Base-by-base conservation (phyloP, 1,284 basidiomycete species). In the Ganoderma resinaceum region DNA sequence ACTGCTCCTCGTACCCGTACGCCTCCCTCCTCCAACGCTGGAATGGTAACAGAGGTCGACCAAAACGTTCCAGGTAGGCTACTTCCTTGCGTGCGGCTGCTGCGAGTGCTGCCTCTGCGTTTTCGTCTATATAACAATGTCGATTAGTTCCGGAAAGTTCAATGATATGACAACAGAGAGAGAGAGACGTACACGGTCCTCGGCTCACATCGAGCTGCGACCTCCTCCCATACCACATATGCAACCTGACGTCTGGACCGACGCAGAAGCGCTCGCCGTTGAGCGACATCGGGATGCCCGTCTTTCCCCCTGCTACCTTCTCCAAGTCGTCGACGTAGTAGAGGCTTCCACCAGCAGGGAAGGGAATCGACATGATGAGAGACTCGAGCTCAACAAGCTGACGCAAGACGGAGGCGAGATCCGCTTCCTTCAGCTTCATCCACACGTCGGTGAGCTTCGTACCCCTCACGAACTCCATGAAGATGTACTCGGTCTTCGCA, bases 1-100 rank as follows among this genome's bases (percentile, higher is more conserved):
- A 77, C 82, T 87, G 86, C 78, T 84, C 67, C 80, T 86, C n/a
- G 82, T 83, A 86, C 75, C 79, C n/a, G 77, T 85, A 87, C 69
- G 42, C 72, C 11, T 80, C 79, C 81, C 86, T 84, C 69, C 84
- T 81, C 49, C 42, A 68, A 60, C 84, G 86, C 72, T 76, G 81
- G 75, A 85, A 84, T 65, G 86, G 87, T 46, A 85, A 84, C 75
- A 70, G 53, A 18, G 85, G 86, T 80, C 65, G 80, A 75, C 85
- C 86, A 75, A 87, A 88, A 70, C 75, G 79, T 66, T 82, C 62
- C 65, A 88, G 77, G 77, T 86, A 87, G 4, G 84, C 84, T 14
- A 83, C 66, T 77, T 89, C 86, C 78, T 88, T 88, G 59, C 68
- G 62, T 1, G 86, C 86, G 73, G 62, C 80, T 80, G 69, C 70